Base-by-base conservation (phyloP, 768 basidiomycete genomes). In the Suillus hirtellus region DNA sequence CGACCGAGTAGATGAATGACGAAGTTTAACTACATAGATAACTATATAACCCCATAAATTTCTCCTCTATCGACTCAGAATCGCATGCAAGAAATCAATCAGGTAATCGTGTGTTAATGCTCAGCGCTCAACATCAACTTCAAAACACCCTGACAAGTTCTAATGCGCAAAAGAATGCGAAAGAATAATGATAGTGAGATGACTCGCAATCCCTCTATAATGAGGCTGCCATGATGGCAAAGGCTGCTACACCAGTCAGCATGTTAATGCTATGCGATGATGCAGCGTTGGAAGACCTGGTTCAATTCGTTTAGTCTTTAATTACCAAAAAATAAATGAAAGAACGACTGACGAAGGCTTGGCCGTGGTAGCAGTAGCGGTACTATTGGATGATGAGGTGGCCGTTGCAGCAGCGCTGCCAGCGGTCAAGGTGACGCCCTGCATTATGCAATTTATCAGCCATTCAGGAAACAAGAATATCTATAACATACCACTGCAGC, bases 401-500 rank as follows among this genome's bases (percentile, higher is more conserved):
- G 69, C 59, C 37, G 69, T 66, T 9, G 72, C 60, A 55, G 71
- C 65, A 19, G 78, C 63, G 24, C 74, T 65, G 31, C 75, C 68
- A 21, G 72, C 10, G 10, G 73, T 80, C 65, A 88, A 73, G 7
- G 82, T 85, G 6, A 88, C 83, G 63, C 85, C 85, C 86, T 88
- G 65, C 17, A 65, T 60, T 52, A 53, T 54, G 38, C 64, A 35
- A 37, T 34, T 50, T 59, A 47, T 55, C 60, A 50, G n/a, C 42
- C 50, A 43, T 34, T n/a, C 60, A 19, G 42, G 43, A 60, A 60
- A 27, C 19, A 63, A 31, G 58, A 38, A 5, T 35, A 10, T 31
- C 2, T 17, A n/a, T 10, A 27, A 80, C 84, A 62, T 76, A 88
- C 87, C 47, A 82, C 85, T 50, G 78, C 73, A 0, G 69, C 70